Conservation (phyloP, 495 filamentous ascomycete genomes). For the Echria macrotheca region DNA sequence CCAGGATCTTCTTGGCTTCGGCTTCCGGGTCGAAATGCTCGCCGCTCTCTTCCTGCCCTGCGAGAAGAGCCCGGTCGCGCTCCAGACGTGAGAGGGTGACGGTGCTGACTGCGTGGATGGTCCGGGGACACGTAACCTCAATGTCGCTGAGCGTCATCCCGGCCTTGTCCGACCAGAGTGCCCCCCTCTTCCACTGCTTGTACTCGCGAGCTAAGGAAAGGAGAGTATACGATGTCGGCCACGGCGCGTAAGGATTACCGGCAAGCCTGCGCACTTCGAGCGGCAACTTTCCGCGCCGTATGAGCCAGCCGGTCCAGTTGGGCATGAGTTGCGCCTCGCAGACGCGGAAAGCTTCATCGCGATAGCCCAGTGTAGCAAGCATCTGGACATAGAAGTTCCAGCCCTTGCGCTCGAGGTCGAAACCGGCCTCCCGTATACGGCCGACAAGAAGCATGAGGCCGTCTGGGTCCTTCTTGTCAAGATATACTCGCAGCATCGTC, state of each 20-base stretch:
- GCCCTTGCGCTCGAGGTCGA: constrained; percentile 55
- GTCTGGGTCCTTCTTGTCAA: constrained; percentile 37
- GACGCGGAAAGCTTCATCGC: constrained; percentile 52
- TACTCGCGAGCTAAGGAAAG: no score
- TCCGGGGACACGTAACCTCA: no score
- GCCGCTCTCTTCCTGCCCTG: no score
- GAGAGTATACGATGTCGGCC: no score
- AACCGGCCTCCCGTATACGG: constrained; percentile 55
- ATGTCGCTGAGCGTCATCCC: no score
- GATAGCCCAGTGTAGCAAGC: constrained; percentile 39
- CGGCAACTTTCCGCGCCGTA: constrained; percentile 21
- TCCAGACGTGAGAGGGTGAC: no score
- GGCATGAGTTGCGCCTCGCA: constrained; percentile 73
- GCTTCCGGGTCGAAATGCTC: no score
- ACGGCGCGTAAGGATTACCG: constrained; percentile 23
- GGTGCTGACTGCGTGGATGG: no score
- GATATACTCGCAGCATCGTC: constrained; percentile 56
- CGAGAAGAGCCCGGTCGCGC: no score
- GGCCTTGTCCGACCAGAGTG: no score
- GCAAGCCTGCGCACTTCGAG: constrained; percentile 33
- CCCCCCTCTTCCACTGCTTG: neutral
- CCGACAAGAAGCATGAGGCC: constrained; percentile 47
- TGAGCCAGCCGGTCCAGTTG: constrained; percentile 68
- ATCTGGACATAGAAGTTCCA: constrained; percentile 57
- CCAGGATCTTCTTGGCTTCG: no score